Evolutionary conservation across 495 filamentous ascomycete species (phyloP), one percentile per base, ranked within the genome.

Genomic region (Lasiosphaeriaceae sp.): DNA sequence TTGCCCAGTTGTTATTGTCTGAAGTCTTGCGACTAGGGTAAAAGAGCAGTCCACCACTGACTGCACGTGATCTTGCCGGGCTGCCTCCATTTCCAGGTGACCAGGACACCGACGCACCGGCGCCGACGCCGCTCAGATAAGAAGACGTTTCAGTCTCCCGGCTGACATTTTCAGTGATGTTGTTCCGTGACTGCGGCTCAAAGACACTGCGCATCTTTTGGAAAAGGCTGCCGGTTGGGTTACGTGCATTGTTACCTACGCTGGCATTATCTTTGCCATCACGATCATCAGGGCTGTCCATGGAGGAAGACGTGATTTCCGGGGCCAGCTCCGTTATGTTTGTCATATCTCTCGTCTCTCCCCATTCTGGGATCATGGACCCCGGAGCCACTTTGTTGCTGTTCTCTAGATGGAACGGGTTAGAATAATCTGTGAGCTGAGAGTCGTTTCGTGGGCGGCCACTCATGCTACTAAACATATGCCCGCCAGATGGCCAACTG

Each of bases 201-300:
- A 70, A 71, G n/a, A 71, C 59, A 44, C 47, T 68, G 20, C 69
- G 60, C 69, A 71, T 70, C 7, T 60, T 57, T 50, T 68, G 60
- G 65, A 71, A 71, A n/a, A 71, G 57, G 19, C 59, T 65, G 5
- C 43, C 26, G 0, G 50, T 21, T 11, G 56, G 47, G n/a, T 46
- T 51, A 3, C 39, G 34, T 3, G 43, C 45, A 2, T 41, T 8
- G 16, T 41, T 45, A 22, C 41, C 26, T 11, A 41, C 43, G 2
- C 35, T 21, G 21, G 16, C 8, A 17, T 22, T 22, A 20, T 16
- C n/a, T n/a, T n/a, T n/a, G n/a, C n/a, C n/a, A n/a, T n/a, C n/a
- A n/a, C n/a, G n/a, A n/a, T n/a, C n/a, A n/a, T n/a, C n/a, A n/a
- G n/a, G n/a, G n/a, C n/a, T n/a, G 26, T 31, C 26, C 26, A 4